Evolutionary conservation across 495 filamentous ascomycete genomes (phyloP).

Genomic region (Aspergillus leporis): DNA sequence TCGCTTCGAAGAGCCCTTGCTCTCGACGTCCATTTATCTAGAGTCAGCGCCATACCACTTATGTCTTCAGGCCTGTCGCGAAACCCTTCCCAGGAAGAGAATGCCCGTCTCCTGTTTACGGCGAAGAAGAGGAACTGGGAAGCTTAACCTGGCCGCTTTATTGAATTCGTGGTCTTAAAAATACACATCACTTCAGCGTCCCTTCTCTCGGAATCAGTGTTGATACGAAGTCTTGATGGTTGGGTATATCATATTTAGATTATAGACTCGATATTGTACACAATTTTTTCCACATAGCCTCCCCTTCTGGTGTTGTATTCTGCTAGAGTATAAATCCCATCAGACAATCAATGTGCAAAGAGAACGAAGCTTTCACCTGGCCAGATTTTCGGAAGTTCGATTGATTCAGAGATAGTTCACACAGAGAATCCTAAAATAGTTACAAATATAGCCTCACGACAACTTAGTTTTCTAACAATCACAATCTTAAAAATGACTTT

Average conservation of each 20-base stretch:
- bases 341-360: no score
- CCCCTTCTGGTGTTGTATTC: no score
- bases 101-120: constrained; percentile 41
- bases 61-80: constrained; percentile 14
- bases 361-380: no score
- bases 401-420: no score
- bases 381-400: no score
- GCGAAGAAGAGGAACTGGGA: constrained; percentile 46
- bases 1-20: constrained; percentile 23
- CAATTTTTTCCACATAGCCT: no score
- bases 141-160: constrained; percentile 18
- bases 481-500: no score
- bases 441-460: no score
- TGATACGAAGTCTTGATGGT: neutral
- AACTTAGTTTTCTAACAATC: no score
- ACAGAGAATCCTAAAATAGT: no score
- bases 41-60: constrained; percentile 28
- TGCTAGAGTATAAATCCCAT: no score
- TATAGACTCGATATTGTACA: no score
- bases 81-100: constrained; percentile 28
- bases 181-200: neutral
- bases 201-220: neutral
- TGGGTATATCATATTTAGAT: neutral
- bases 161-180: neutral
- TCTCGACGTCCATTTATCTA: constrained; percentile 35